Conservation (phyloP, 2,329 filamentous ascomycete genomes). For the Stagonosporopsis cucurbitacearum region DNA sequence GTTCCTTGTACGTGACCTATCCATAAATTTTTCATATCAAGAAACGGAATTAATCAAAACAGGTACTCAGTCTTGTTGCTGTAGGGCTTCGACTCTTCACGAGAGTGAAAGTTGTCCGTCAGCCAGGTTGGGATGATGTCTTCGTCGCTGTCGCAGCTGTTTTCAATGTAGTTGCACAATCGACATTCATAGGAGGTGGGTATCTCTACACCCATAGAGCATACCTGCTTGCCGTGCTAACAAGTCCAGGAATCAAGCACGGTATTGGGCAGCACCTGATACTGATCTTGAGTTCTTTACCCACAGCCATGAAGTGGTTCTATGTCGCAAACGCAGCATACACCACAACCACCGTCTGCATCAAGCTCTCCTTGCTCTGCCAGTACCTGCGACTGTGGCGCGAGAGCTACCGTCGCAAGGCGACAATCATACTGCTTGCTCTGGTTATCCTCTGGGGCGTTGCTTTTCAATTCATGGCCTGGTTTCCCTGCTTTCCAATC, state of each 20-base stretch:
- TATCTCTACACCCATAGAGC: not conserved
- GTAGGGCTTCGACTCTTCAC: not conserved
- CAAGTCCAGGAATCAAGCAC: not conserved
- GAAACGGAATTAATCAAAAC: not conserved
- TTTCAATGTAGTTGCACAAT: constrained; percentile 1
- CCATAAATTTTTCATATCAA: no score
- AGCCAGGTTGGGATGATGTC: constrained; percentile 7
- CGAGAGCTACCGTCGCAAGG: constrained; percentile 19
- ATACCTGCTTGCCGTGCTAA: not conserved
- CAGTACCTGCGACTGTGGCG: constrained; percentile 44
- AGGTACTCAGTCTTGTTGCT: constrained; percentile 4
- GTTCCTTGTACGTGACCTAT: not conserved
- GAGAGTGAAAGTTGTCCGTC: not conserved
- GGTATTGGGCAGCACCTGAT: constrained; percentile 10
- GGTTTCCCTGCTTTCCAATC: constrained; percentile 40
- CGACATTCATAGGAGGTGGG: constrained; percentile 1
- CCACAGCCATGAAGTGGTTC: constrained; percentile 8
- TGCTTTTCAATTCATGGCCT: constrained; percentile 35
- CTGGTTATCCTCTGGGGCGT: constrained; percentile 34
- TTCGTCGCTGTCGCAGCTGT: constrained; percentile 7
- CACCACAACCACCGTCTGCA: constrained; percentile 3
- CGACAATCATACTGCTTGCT: constrained; percentile 21
- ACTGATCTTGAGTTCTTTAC: not conserved
- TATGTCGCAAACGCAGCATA: constrained; percentile 10
- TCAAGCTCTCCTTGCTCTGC: constrained; percentile 37